Percentiles rank a stretch among this genome's conserved stretches.
Evolutionary conservation across 306 rosid genomes (phyloP).

Genomic region (Cicer cuneatum): DNA sequence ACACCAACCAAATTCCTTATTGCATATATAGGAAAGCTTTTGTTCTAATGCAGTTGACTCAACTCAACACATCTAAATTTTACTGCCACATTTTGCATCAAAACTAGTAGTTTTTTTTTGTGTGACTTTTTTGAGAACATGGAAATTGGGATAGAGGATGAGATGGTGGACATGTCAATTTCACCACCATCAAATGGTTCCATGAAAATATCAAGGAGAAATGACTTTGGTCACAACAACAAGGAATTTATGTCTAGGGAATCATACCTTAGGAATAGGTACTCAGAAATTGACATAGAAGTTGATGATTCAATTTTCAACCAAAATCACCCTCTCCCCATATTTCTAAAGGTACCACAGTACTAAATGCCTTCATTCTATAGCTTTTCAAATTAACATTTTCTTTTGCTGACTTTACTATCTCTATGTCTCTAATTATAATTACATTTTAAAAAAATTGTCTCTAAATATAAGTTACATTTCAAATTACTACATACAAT

Average conservation of each 20-base stretch:
- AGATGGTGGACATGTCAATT: constrained; percentile 63
- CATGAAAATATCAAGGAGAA: constrained; percentile 58
- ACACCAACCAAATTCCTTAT: constrained; percentile 62
- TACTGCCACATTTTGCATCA: constrained; percentile 31
- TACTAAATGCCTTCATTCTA: constrained; percentile 1
- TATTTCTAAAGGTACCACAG: constrained; percentile 75
- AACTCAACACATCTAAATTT: constrained; percentile 32
- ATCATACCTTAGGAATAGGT: constrained; percentile 58
- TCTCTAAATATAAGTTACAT: no score
- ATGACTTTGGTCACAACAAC: constrained; percentile 63
- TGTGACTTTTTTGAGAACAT: constrained; percentile 46
- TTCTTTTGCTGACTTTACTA: not conserved
- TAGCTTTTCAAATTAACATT: not conserved
- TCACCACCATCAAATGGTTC: constrained; percentile 61
- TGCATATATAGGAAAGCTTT: constrained; percentile 52
- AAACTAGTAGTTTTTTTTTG: not conserved
- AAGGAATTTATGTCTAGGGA: constrained; percentile 67
- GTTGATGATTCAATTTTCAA: constrained; percentile 48
- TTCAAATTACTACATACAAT: no score
- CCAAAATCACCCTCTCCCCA: constrained; percentile 75
- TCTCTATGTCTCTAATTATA: no score
- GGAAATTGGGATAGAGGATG: constrained; percentile 74
- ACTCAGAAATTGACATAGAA: constrained; percentile 71
- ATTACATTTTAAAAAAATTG: no score
- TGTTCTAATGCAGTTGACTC: constrained; percentile 59